These are phyloP conservation scores for Phyllosticta citribraziliensis DNA, from an alignment of 2,329 filamentous ascomycete species.

Conservation along the genomic window DNA sequence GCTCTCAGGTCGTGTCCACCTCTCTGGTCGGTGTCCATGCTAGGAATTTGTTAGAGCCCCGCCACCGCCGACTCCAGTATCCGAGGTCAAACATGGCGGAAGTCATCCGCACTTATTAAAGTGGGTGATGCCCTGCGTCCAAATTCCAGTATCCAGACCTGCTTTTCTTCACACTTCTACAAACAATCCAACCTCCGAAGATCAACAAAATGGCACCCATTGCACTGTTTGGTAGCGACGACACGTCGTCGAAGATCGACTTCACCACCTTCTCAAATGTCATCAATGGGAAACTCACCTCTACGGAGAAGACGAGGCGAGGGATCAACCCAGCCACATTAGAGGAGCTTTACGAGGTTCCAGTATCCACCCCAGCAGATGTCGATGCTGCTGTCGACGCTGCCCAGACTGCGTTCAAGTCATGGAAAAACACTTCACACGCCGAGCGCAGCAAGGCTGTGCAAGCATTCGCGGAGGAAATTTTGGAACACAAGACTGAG, in stretches of 20 bases:
- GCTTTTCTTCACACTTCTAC: neutral
- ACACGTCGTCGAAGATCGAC: neutral
- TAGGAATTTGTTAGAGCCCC: neutral
- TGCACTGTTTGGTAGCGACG: neutral
- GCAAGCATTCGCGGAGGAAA: constrained; percentile 15
- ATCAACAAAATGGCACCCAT: neutral
- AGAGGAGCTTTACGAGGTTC: constrained; percentile 38
- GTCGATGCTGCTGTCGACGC: constrained; percentile 39
- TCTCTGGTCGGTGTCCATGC: neutral
- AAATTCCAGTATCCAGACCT: neutral
- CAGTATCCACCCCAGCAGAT: constrained; percentile 35
- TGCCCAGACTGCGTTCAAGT: constrained; percentile 34
- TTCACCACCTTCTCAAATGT: constrained; percentile 27
- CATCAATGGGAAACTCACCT: constrained; percentile 37
- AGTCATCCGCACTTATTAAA: neutral
- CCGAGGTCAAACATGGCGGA: neutral
- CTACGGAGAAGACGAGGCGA: constrained; percentile 33
- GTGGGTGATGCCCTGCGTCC: neutral
- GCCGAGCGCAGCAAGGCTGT: constrained; percentile 16
- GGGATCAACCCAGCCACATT: constrained; percentile 42
- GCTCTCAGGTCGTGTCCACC: neutral
- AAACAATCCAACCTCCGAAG: neutral
- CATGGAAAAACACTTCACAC: constrained; percentile 28
- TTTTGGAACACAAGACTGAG: constrained; percentile 12
- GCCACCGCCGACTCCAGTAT: neutral